Conservation (phyloP, 129 eudicot species). For the Gnaphalium uliginosum region DNA sequence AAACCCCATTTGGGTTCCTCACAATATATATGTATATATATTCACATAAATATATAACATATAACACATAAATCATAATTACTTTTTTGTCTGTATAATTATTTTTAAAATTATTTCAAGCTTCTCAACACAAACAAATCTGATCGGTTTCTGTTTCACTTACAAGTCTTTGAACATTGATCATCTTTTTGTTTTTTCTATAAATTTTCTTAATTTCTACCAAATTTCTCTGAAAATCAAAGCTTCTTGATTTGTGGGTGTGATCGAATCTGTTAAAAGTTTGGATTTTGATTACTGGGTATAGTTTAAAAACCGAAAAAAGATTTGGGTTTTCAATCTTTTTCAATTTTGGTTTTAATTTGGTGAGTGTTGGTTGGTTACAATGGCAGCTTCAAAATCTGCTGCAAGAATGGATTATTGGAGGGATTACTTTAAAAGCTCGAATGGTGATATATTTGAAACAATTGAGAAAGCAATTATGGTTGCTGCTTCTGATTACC, state of each 20-base stretch:
- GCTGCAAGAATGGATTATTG: slow-evolving; percentile 53
- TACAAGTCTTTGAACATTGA: not conserved
- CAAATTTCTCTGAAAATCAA: not conserved
- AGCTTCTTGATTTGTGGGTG: slow-evolving; percentile 33
- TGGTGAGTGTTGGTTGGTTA: slow-evolving; percentile 20
- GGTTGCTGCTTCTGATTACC: slow-evolving; percentile 89
- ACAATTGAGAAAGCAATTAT: slow-evolving; percentile 69
- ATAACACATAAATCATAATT: not conserved
- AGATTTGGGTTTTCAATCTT: slow-evolving; percentile 20
- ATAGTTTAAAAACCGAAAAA: not conserved
- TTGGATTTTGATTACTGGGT: slow-evolving; percentile 24
- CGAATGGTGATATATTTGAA: slow-evolving; percentile 69
- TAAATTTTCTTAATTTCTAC: not conserved
- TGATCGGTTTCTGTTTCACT: slow-evolving; percentile 27
- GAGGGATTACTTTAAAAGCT: slow-evolving; percentile 68
- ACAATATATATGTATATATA: slow-evolving; percentile 3
- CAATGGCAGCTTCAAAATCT: slow-evolving; percentile 45
- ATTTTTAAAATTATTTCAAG: not conserved
- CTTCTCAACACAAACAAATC: slow-evolving; percentile 26
- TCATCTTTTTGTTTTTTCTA: not conserved
- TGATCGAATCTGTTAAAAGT: not conserved
- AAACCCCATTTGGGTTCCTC: slow-evolving; percentile 29
- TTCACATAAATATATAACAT: not conserved
- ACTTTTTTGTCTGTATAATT: not conserved
- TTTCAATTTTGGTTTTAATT: slow-evolving; percentile 31